phyloP scores from a whole-genome alignment of 1,284 basidiomycete genomes.

The Ustilago nuda region DNA sequence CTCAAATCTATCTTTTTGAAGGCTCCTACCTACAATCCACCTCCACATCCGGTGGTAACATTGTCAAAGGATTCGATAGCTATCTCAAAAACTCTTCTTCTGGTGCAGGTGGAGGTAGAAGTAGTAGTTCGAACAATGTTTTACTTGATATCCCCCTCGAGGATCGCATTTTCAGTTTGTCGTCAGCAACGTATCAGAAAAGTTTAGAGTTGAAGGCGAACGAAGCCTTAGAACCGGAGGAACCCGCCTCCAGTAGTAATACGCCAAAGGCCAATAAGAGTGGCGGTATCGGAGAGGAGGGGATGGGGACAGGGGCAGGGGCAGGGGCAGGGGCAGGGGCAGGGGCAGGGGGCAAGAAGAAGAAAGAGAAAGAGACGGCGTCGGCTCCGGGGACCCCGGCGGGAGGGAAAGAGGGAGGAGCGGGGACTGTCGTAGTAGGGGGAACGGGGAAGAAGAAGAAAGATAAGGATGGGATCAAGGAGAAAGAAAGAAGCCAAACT shows the following conservation, averaged over 20 bases:
- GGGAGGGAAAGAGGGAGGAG: constrained; percentile 19
- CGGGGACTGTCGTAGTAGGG: constrained; percentile 3
- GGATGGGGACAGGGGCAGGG: neutral
- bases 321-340: too few relatives aligned
- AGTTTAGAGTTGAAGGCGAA: constrained; percentile 62
- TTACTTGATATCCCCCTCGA: constrained; percentile 50
- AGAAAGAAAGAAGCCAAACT: constrained; percentile 32
- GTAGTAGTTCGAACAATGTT: constrained; percentile 11
- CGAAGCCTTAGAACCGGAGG: constrained; percentile 35
- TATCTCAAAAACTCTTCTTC: constrained; percentile 59
- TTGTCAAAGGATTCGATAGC: constrained; percentile 67
- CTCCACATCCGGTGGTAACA: constrained; percentile 65
- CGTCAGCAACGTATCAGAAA: constrained; percentile 61
- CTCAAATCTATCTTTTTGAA: constrained; percentile 68
- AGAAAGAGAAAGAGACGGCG: constrained; percentile 22
- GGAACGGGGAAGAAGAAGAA: constrained; percentile 26
- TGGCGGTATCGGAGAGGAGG: neutral
- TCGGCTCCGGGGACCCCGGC: neutral
- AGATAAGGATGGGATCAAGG: constrained; percentile 21
- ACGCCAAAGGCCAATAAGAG: constrained; percentile 24
- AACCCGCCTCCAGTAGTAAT: constrained; percentile 20
- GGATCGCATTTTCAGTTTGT: constrained; percentile 63
- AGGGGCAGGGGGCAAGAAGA: constrained; percentile 12
- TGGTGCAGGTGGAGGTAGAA: neutral
- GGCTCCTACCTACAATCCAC: constrained; percentile 66